phyloP scores from a whole-genome alignment of 108 stramenopile species.

The Cyclostephanos tholiformis region DNA sequence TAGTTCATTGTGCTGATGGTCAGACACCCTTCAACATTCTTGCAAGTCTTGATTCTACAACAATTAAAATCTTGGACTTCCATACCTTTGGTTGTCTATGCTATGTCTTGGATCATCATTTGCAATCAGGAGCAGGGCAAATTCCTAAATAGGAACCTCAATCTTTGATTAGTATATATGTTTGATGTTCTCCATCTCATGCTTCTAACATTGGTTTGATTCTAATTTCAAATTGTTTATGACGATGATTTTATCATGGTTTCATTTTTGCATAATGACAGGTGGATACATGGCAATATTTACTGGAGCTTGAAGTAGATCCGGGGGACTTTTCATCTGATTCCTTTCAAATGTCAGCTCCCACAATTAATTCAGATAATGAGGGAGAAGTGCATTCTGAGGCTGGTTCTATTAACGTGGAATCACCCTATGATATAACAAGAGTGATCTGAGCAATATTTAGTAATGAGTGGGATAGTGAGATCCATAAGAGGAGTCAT shows the following conservation, averaged over 20 bases:
- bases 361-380: too few species aligned
- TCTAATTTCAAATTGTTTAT: constrained; percentile 31
- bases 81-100: constrained; percentile 26
- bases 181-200: constrained; percentile 33
- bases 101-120: constrained; percentile 22
- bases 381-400: too few species aligned
- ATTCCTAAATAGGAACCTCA: constrained; percentile 43
- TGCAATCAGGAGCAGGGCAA: constrained; percentile 5
- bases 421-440: too few species aligned
- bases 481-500: too few species aligned
- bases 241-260: too few species aligned
- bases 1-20: constrained; percentile 20
- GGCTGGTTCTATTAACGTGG: too few species aligned
- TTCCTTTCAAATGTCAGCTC: too few species aligned
- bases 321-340: neutral
- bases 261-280: neutral
- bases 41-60: neutral
- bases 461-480: too few species aligned
- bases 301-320: neutral
- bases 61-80: constrained; percentile 21
- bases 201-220: constrained; percentile 28
- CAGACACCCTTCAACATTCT: neutral
- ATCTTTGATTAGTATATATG: constrained; percentile 21
- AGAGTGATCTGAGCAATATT: too few species aligned
- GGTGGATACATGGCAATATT: neutral